Base-by-base conservation (phyloP, 1,284 basidiomycete species). In the Stygiomarasmius scandens region DNA sequence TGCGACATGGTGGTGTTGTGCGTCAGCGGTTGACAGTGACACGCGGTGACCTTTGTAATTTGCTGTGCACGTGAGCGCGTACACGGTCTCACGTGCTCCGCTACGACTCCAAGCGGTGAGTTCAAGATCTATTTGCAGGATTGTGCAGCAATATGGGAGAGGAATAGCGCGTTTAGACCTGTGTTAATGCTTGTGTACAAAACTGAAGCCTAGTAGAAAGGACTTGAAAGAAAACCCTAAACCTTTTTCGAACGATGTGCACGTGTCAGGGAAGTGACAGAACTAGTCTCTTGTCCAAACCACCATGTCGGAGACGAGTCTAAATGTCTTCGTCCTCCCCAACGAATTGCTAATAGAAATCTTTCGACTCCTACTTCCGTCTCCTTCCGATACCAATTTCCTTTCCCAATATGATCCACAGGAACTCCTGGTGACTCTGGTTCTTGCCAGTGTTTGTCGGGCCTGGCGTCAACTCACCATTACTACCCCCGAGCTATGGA, bases 1-100 rank as follows among this genome's bases (percentile, higher is more conserved):
- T 75, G 69, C n/a, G 76, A 75, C 74, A 75, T 75, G 47, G 52
- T 61, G 54, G 54, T 19, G 53, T 23, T 14, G 23, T n/a, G 23
- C 19, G 50, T 41, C 25, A 23, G 49, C 5, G 22, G 6, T n/a
- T 8, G 23, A 9, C n/a, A 24, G 34, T n/a, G 27, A 29, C n/a
- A 49, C 38, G 38, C 11, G 38, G 46, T 46, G 16, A 25, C 14
- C 10, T 32, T 32, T 5, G 29, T 32, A 32, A 32, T 32, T 32
- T 32, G 29, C 22, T 16, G 2, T 12, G 66, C 65, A 69, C 67
- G 68, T 71, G 69, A 45, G 60, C 70, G 71, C 63, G 70, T 32
- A 20, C 29, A 23, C n/a, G n/a, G n/a, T n/a, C n/a, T n/a, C n/a
- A n/a, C n/a, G n/a, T n/a, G n/a, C n/a, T n/a, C n/a, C n/a, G n/a